Evolutionary conservation across 768 basidiomycete genomes (phyloP).

Genomic region (Steccherinum ochraceum): DNA sequence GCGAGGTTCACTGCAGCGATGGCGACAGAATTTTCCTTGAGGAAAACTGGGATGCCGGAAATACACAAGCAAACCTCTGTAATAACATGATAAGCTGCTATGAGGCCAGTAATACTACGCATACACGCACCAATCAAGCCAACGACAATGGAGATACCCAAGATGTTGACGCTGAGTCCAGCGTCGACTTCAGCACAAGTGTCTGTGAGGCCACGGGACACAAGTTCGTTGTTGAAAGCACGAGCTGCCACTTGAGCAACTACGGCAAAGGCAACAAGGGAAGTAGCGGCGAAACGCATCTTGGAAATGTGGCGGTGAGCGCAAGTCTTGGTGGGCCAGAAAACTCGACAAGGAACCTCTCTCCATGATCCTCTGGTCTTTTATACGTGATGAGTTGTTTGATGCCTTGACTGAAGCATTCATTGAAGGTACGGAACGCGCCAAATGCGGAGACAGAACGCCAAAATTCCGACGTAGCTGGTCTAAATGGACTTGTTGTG

Average conservation of each 20-base stretch:
- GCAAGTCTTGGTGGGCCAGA: neutral
- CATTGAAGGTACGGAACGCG: neutral
- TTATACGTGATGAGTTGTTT: constrained; percentile 6
- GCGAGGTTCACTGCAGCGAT: constrained; percentile 22
- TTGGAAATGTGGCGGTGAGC: neutral
- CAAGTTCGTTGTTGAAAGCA: neutral
- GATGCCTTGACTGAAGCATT: neutral
- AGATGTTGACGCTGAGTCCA: constrained; percentile 21
- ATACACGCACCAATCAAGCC: constrained; percentile 19
- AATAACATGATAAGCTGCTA: no score
- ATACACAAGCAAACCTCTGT: constrained; percentile 39
- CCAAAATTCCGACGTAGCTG: neutral
- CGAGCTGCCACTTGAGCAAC: neutral
- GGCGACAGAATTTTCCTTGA: constrained; percentile 26
- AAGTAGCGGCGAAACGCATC: neutral
- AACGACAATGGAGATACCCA: constrained; percentile 18
- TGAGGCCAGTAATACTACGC: no score
- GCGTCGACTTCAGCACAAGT: constrained; percentile 33
- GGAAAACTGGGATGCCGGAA: constrained; percentile 30
- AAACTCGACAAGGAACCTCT: neutral
- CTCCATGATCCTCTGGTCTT: neutral
- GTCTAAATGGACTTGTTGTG: neutral
- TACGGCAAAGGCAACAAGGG: neutral
- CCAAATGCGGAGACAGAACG: neutral
- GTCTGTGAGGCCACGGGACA: constrained; percentile 20